These are phyloP conservation scores for Claviceps sp. DNA, from an alignment of 2,329 filamentous ascomycete genomes.

Conservation along the genomic window DNA sequence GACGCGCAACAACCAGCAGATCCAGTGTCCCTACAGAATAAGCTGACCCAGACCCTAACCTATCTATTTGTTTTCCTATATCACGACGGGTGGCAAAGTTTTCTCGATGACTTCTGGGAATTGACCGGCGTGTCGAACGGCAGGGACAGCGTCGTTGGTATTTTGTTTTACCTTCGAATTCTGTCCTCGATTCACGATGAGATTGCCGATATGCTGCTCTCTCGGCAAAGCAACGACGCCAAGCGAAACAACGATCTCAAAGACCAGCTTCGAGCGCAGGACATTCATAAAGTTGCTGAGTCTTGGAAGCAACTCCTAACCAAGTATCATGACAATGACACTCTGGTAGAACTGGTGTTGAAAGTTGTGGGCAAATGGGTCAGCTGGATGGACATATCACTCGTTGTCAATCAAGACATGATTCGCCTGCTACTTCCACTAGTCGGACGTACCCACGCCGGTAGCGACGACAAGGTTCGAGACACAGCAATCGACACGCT, in stretches of 20 bases:
- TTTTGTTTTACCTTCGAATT: constrained; percentile 78
- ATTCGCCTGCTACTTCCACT: constrained; percentile 75
- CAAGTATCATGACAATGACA: constrained; percentile 59
- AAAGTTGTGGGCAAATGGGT: constrained; percentile 95
- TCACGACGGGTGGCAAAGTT: constrained; percentile 70
- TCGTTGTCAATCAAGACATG: constrained; percentile 84
- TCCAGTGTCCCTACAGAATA: constrained; percentile 74
- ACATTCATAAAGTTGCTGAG: constrained; percentile 74
- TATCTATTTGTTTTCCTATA: constrained; percentile 86
- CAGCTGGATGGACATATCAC: constrained; percentile 93
- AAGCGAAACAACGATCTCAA: constrained; percentile 84
- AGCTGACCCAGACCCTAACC: constrained; percentile 89
- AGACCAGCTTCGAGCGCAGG: constrained; percentile 72
- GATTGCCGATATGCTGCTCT: constrained; percentile 83
- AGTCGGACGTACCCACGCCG: constrained; percentile 57
- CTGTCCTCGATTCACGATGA: constrained; percentile 89
- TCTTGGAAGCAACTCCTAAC: constrained; percentile 88
- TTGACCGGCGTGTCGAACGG: constrained; percentile 54
- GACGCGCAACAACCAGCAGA: constrained; percentile 49
- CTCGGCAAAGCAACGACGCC: constrained; percentile 62
- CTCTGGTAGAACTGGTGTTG: constrained; percentile 73
- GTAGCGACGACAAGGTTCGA: constrained; percentile 63
- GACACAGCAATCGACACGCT: constrained; percentile 90
- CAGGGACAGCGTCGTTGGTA: constrained; percentile 58
- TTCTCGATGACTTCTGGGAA: constrained; percentile 78